Evolutionary conservation across 2,329 filamentous ascomycete genomes (phyloP), one percentile per base, ranked within the genome.

Genomic region (Fusarium bactridioides): DNA sequence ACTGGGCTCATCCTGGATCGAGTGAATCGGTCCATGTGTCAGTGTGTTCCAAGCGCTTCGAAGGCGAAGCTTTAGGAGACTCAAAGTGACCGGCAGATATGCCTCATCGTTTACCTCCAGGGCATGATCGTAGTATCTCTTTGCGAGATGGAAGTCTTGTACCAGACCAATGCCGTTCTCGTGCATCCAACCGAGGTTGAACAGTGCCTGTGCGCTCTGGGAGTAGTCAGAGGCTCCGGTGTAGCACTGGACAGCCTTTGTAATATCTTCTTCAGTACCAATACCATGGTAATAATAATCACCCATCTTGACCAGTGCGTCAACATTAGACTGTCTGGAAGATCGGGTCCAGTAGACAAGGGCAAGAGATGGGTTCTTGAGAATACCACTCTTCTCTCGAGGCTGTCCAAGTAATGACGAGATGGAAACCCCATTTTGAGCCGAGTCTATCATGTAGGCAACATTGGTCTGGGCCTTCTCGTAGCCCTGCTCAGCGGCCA

Each of bases 151-250:
- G 80, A 97, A 99, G 79, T 99, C 96, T 80, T 99, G 96, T 61
- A 93, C 92, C 25, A 98, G 89, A 4, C 95, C 94, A 55, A 98
- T 87, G 12, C 96, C 96, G 78, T 98, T 98, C 82, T 99, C 96
- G 78, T 99, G 94, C 95, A 99, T 98, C 96, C 96, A 99, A 10
- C 96, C 97, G 19, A 99, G 86, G 77, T 99, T 98, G 89, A 94
- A 99, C 64, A 98, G 90, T 19, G 97, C 96, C 82, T 99, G 97
- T 5, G 95, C 96, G 76, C 94, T 97, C 78, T 94, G 92, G 75
- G 95, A 91, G 67, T 93, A 94, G 79, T 99, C 96, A 0, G 95
- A 95, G 4, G 96, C 96, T 8, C 94, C 93, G 59, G 93, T 92
- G 78, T 99, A 99, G 84, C 96, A 99, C 48, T 93, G 91, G 1